Evolutionary conservation across 148 eudicot species (phyloP).

Genomic region (Selenicereus undatus): DNA sequence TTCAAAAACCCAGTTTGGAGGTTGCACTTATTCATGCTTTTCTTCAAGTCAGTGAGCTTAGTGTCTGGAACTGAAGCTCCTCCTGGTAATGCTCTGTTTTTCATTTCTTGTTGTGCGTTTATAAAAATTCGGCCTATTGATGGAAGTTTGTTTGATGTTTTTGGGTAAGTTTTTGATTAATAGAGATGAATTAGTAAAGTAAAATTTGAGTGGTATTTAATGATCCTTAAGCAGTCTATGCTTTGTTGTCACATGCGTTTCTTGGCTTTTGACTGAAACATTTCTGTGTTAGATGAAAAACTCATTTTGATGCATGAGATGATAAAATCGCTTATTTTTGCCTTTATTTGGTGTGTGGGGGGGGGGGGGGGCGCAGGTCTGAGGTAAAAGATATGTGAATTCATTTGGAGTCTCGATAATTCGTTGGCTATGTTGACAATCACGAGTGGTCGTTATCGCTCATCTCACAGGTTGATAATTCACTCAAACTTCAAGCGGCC

Average conservation of each 20-base stretch:
- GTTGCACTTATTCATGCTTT: neutral
- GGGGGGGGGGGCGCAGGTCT: too few species aligned
- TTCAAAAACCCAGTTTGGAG: neutral
- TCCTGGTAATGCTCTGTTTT: slow-evolving; percentile 18
- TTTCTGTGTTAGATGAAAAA: neutral
- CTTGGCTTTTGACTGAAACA: neutral
- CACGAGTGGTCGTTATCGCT: neutral
- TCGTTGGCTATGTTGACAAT: too few species aligned
- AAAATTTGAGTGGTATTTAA: too few species aligned
- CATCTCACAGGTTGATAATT: too few species aligned
- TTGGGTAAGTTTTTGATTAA: neutral
- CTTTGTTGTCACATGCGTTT: too few species aligned
- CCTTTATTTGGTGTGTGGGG: too few species aligned
- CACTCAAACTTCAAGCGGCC: too few species aligned
- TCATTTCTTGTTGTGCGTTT: neutral
- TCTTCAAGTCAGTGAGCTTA: neutral
- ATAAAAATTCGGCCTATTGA: neutral
- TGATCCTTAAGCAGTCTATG: too few species aligned
- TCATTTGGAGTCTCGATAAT: too few species aligned
- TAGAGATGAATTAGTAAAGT: neutral
- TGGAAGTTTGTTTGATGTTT: neutral
- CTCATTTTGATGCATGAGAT: neutral
- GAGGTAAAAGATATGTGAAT: too few species aligned
- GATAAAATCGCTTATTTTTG: neutral
- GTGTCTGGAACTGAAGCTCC: neutral